phyloP scores from a whole-genome alignment of 345 rosid genomes.

The Erysimum cheiranthoides region DNA sequence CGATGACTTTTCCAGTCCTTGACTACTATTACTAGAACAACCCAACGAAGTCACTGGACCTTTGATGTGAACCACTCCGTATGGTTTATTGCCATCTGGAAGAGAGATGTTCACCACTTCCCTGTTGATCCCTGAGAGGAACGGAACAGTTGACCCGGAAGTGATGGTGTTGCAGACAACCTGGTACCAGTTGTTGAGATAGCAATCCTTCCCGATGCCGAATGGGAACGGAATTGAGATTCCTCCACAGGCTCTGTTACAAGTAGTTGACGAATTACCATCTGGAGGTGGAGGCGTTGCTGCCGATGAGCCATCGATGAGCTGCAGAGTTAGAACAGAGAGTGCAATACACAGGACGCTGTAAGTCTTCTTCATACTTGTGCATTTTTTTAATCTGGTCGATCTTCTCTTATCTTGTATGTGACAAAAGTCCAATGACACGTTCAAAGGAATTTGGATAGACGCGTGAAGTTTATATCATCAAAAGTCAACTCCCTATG shows the following conservation, averaged over 20 bases:
- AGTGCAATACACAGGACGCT: not conserved
- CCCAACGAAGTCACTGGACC: conserved; percentile 40
- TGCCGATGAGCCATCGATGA: conserved; percentile 23
- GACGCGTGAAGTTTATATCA: conserved; percentile 22
- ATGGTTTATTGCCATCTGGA: not conserved
- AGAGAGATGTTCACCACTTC: conserved; percentile 44
- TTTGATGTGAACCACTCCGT: conserved; percentile 42
- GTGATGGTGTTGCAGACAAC: conserved; percentile 37
- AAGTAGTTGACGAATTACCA: conserved; percentile 16
- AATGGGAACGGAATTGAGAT: conserved; percentile 36
- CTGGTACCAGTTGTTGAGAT: conserved; percentile 26
- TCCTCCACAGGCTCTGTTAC: conserved; percentile 32
- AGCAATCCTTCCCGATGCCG: conserved; percentile 44
- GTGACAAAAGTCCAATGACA: conserved; percentile 1
- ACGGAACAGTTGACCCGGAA: conserved; percentile 19
- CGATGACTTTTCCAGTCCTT: not conserved
- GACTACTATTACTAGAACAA: conserved; percentile 23
- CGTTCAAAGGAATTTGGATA: not conserved
- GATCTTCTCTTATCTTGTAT: not conserved
- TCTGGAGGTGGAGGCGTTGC: conserved; percentile 25
- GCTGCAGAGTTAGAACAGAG: conserved; percentile 27
- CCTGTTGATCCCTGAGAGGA: not conserved
- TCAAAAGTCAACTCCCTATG: conserved; percentile 21
- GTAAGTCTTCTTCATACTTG: conserved; percentile 16
- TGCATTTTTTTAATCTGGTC: not conserved